Conservation (phyloP, 2,329 filamentous ascomycete genomes). For the Orbilia quercus region DNA sequence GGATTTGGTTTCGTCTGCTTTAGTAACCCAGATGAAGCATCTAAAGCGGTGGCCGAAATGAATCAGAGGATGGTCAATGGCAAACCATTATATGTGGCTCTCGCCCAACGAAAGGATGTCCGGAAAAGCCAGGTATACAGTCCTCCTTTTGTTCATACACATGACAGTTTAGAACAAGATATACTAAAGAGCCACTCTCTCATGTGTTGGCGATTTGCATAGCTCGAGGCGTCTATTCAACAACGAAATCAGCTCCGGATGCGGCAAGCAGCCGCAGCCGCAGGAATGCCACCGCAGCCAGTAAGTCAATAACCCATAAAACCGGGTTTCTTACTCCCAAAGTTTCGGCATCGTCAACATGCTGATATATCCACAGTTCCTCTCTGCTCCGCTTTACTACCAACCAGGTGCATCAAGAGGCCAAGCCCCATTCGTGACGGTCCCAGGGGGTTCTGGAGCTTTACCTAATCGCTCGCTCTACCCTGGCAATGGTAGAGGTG, state of each 20-base stretch:
- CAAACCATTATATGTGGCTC: slow-evolving; percentile 97
- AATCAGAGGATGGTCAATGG: slow-evolving; percentile 98
- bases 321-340: not conserved
- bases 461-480: slow-evolving; percentile 69
- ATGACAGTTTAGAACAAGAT: too few relatives aligned
- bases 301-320: slow-evolving; percentile 12
- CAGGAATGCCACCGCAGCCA: slow-evolving; percentile 76
- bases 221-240: slow-evolving; percentile 97
- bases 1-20: slow-evolving; percentile 99
- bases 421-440: slow-evolving; percentile 76
- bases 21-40: slow-evolving; percentile 98
- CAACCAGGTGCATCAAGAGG: slow-evolving; percentile 70
- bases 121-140: slow-evolving; percentile 82
- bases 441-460: slow-evolving; percentile 68
- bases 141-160: not conserved
- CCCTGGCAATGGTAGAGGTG: too few relatives aligned
- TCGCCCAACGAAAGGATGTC: slow-evolving; percentile 99
- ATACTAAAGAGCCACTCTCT: too few relatives aligned
- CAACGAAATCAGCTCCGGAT: slow-evolving; percentile 98
- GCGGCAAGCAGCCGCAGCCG: slow-evolving; percentile 90
- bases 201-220: not conserved
- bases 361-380: slow-evolving; percentile 72
- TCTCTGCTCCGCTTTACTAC: slow-evolving; percentile 93
- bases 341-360: not conserved
- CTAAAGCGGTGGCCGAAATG: slow-evolving; percentile 99